Evolutionary conservation across 495 filamentous ascomycete species (phyloP).

Genomic region (Thermothielavioides terrestris): DNA sequence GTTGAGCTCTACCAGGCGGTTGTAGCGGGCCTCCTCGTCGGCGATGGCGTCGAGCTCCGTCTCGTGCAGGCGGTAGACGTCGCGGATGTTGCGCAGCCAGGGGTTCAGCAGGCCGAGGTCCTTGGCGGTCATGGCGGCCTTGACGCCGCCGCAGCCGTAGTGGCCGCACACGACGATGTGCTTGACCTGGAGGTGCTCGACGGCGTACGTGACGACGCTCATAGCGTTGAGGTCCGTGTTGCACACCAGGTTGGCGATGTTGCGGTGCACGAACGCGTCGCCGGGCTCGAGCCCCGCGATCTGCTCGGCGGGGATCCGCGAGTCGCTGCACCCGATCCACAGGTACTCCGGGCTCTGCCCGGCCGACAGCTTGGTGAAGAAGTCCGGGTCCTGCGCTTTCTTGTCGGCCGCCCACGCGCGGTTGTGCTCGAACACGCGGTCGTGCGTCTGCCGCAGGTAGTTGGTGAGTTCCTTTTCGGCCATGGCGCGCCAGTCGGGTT

Average conservation of each 20-base stretch:
- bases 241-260: slow-evolving; percentile 56
- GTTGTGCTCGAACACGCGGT: slow-evolving; percentile 49
- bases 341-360: slow-evolving; percentile 52
- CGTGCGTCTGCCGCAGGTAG: slow-evolving; percentile 41
- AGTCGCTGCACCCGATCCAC: slow-evolving; percentile 59
- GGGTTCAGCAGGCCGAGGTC: slow-evolving; percentile 51
- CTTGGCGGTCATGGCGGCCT: slow-evolving; percentile 51
- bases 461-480: slow-evolving; percentile 33
- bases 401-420: slow-evolving; percentile 45
- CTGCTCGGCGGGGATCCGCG: slow-evolving; percentile 52
- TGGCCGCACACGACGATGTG: slow-evolving; percentile 59
- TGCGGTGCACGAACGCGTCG: slow-evolving; percentile 54
- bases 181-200: slow-evolving; percentile 50
- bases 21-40: slow-evolving; percentile 37
- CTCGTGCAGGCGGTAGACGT: slow-evolving; percentile 51
- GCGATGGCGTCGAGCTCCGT: slow-evolving; percentile 45
- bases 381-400: slow-evolving; percentile 43
- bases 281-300: slow-evolving; percentile 52
- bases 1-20: slow-evolving; percentile 53
- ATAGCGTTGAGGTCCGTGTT: slow-evolving; percentile 52
- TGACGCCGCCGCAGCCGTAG: slow-evolving; percentile 56
- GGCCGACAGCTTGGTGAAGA: slow-evolving; percentile 44
- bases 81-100: slow-evolving; percentile 54
- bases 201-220: slow-evolving; percentile 55
- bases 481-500: slow-evolving; percentile 18